Evolutionary conservation across 2,329 filamentous ascomycete species (phyloP).

Genomic region (Paraphoma sp.): DNA sequence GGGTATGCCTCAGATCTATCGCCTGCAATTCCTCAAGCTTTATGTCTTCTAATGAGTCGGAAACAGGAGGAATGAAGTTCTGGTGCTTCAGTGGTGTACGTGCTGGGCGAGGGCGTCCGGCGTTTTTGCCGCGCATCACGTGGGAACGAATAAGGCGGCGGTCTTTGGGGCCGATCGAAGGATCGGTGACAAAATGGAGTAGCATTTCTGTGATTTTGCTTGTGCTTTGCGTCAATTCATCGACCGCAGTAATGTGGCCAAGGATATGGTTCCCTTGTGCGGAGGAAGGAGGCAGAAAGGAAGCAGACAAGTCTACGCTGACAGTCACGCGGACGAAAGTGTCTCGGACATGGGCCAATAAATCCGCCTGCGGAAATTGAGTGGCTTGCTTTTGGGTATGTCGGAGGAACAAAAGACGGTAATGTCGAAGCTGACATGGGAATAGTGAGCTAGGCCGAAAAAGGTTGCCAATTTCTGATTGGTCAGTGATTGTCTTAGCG

Average conservation of each 20-base stretch:
- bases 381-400: neutral
- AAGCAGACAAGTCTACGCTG: no score
- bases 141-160: slow-evolving; percentile 13
- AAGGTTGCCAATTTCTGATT: slow-evolving; percentile 15
- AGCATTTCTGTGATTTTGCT: neutral
- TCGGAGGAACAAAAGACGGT: neutral
- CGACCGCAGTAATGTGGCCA: no score
- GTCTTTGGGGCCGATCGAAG: slow-evolving; percentile 7
- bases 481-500: neutral
- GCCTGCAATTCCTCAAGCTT: neutral
- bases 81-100: neutral
- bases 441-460: slow-evolving; percentile 4
- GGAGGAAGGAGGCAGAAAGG: neutral
- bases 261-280: no score
- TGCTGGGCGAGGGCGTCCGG: slow-evolving; percentile 4
- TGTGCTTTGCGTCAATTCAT: no score
- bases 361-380: neutral
- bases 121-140: slow-evolving; percentile 16
- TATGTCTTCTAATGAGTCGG: neutral
- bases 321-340: neutral
- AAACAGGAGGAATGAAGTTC: neutral
- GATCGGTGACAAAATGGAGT: slow-evolving; percentile 13
- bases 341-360: neutral
- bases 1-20: neutral
- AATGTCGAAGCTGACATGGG: neutral